Evolutionary conservation across 176 grass and related monocot genomes (phyloP).

Genomic region (Guadua angustifolia): DNA sequence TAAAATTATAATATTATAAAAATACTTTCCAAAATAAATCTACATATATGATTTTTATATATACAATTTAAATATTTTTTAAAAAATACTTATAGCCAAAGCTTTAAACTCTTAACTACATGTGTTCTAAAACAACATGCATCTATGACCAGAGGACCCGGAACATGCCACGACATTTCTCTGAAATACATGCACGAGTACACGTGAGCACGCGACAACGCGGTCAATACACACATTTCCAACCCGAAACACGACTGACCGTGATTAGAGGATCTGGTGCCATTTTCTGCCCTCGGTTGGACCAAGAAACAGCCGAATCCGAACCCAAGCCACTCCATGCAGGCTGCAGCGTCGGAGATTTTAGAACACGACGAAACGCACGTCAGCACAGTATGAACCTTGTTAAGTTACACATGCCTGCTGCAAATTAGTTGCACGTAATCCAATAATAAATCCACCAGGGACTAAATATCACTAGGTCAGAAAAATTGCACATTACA

Average conservation of each 20-base stretch:
- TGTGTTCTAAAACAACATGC: too few species aligned
- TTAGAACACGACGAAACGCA: background rate
- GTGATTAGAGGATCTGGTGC: background rate
- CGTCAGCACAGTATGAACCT: background rate
- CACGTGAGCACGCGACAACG: background rate
- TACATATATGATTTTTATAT: too few species aligned
- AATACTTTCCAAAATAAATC: too few species aligned
- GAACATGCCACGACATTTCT: background rate
- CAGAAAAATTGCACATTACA: slow-evolving; percentile 2
- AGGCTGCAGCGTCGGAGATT: too few species aligned
- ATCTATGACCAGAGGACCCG: too few species aligned
- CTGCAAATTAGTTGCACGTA: background rate
- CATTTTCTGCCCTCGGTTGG: background rate
- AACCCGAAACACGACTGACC: background rate
- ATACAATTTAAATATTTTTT: too few species aligned
- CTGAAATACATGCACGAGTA: background rate
- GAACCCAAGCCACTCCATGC: background rate
- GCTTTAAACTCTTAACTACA: too few species aligned
- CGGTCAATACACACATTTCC: background rate
- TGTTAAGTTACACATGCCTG: background rate
- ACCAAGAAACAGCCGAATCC: background rate
- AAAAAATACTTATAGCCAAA: too few species aligned
- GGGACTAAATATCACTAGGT: slow-evolving; percentile 25
- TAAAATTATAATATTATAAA: too few species aligned
- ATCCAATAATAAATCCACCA: background rate